Evolutionary conservation across 169 alveolate species (phyloP), one percentile per base, ranked within the genome.

Genomic region (Theileria annulata): DNA sequence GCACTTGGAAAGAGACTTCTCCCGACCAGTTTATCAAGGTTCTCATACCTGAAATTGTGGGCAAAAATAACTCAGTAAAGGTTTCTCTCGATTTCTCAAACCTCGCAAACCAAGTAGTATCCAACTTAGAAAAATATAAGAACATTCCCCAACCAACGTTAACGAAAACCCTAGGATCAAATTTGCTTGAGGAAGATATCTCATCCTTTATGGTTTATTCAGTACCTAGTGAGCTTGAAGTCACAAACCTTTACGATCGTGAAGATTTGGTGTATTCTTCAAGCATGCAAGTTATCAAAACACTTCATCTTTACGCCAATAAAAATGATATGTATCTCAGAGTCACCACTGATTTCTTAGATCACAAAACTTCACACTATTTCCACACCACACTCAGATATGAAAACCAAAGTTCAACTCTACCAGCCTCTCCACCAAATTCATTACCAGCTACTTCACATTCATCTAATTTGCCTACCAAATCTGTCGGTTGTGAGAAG

Each of bases 401-500:
- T 56, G 66, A 56, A 56, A 19, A 25, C 66, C 66, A 56, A 13
- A 0, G 2, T 0, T n/a, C 9, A 25, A 19, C 9, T 56, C 35
- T 21, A 56, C 66, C 51, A 0, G 13, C 3, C 3, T 17, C 6
- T 10, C 51, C 3, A 42, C 6, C 51, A 12, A 8, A 42, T 42
- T 10, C 17, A 12, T 17, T 42, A 10, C 51, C 51, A 42, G 6
- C 51, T 42, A 12, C 51, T 3, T 10, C 51, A 42, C 51, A 10
- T 42, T 17, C 3, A 8, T 10, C 3, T 17, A 42, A 42, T 10
- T 8, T 8, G 19, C 6, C 6, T 17, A 42, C 51, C 15, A 17
- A 42, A 42, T 17, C 51, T 42, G 71, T 27, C 49, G 37, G 37
- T 15, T 62, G 71, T 37, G 48, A 31, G 17, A 62, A 62, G 71